Evolutionary conservation across 345 rosid genomes (phyloP).

Genomic region (Syzygium aromaticum): DNA sequence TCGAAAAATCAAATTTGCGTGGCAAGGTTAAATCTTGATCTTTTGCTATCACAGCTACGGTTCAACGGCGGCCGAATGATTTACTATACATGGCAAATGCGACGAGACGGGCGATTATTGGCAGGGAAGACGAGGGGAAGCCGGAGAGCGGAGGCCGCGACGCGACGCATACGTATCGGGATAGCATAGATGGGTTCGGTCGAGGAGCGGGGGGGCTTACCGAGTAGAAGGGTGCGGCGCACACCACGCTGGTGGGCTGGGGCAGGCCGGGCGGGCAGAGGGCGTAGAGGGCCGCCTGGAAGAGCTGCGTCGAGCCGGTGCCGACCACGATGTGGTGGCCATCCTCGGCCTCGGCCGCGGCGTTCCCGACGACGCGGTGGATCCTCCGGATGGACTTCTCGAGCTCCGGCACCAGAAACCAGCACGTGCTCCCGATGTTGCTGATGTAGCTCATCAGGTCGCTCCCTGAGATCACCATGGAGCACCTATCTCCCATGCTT

Average conservation of each 20-base stretch:
- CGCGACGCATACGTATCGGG: background rate
- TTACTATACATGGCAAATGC: background rate
- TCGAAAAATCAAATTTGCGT: background rate
- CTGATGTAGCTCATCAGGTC: slow-evolving; percentile 88
- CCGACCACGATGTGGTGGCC: slow-evolving; percentile 62
- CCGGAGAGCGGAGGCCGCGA: background rate
- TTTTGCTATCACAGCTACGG: background rate
- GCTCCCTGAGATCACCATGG: slow-evolving; percentile 46
- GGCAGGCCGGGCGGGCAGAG: slow-evolving; percentile 24
- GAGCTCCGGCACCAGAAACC: slow-evolving; percentile 69
- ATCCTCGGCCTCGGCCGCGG: slow-evolving; percentile 13
- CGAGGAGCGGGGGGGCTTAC: slow-evolving; percentile 17
- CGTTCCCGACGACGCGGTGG: slow-evolving; percentile 60
- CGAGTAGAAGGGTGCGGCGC: slow-evolving; percentile 89
- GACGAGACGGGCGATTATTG: background rate
- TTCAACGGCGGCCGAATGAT: background rate
- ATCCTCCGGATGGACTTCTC: slow-evolving; percentile 49
- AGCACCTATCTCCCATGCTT: slow-evolving; percentile 49
- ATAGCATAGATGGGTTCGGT: background rate
- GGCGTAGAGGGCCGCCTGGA: slow-evolving; percentile 70
- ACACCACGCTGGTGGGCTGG: slow-evolving; percentile 61
- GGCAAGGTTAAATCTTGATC: background rate
- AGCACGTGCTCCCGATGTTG: slow-evolving; percentile 41
- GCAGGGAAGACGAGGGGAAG: background rate
- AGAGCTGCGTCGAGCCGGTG: slow-evolving; percentile 80